These are phyloP conservation scores for Penicillium paxilli DNA, from an alignment of 495 filamentous ascomycete genomes.

Conservation along the genomic window DNA sequence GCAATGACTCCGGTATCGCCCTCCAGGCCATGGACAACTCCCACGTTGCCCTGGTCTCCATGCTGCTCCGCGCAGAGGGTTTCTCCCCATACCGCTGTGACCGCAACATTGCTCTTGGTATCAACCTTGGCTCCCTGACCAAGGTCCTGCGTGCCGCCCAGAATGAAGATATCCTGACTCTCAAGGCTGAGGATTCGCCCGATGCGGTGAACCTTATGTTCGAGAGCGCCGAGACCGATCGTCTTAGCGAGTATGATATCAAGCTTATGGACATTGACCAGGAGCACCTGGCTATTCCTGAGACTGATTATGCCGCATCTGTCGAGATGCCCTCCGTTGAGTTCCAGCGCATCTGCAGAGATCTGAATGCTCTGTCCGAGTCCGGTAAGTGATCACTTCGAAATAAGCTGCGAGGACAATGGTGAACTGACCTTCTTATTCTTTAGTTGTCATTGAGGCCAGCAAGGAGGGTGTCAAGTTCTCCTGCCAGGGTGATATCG, in stretches of 20 bases:
- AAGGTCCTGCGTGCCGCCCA: constrained; percentile 96
- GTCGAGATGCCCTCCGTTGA: constrained; percentile 85
- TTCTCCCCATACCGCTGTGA: constrained; percentile 99
- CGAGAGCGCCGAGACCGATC: constrained; percentile 85
- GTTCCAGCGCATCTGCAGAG: constrained; percentile 93
- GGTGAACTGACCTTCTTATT: constrained; percentile 1
- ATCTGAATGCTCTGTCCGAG: constrained; percentile 88
- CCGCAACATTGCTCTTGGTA: constrained; percentile 96
- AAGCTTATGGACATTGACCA: constrained; percentile 99
- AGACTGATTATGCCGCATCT: constrained; percentile 94
- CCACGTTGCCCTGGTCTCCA: constrained; percentile 97
- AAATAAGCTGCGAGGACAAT: background rate
- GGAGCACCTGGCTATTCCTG: constrained; percentile 97
- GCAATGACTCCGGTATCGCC: constrained; percentile 98
- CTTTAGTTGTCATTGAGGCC: constrained; percentile 86
- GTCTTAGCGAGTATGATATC: constrained; percentile 97
- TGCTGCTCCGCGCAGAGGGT: constrained; percentile 93
- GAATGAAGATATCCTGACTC: constrained; percentile 90
- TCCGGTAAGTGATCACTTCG: constrained; percentile 64
- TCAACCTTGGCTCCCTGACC: constrained; percentile 93
- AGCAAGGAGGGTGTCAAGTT: constrained; percentile 98
- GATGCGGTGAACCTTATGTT: constrained; percentile 95
- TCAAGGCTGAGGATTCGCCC: constrained; percentile 96
- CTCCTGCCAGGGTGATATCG: constrained; percentile 90
- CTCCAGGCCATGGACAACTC: constrained; percentile 99